Evolutionary conservation across 306 rosid genomes (phyloP).

Genomic region (Argentina anserina): DNA sequence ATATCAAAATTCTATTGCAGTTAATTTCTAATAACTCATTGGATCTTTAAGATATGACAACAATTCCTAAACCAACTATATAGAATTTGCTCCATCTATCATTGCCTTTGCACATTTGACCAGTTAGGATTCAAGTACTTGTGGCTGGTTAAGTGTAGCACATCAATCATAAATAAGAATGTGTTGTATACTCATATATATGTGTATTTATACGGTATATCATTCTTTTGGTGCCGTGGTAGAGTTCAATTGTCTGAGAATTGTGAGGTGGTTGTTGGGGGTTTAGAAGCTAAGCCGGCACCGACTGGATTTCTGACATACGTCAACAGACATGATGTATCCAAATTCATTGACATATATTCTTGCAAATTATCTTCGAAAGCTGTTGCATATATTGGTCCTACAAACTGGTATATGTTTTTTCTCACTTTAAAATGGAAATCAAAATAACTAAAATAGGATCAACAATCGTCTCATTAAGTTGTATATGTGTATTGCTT

Average conservation of each 20-base stretch:
- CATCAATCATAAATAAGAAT: background rate
- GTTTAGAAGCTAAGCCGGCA: slow-evolving; percentile 46
- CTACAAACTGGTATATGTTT: background rate
- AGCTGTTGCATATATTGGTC: slow-evolving; percentile 20
- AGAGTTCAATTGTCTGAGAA: slow-evolving; percentile 17
- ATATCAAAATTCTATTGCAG: too few relatives aligned
- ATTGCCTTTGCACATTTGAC: background rate
- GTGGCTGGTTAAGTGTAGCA: background rate
- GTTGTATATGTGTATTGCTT: background rate
- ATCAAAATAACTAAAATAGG: background rate
- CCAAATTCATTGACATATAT: slow-evolving; percentile 31
- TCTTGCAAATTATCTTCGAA: slow-evolving; percentile 16
- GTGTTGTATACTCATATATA: background rate
- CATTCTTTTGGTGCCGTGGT: slow-evolving; percentile 15
- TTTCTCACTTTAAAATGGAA: background rate
- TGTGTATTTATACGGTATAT: background rate
- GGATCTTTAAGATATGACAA: too few relatives aligned
- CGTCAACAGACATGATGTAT: slow-evolving; percentile 30
- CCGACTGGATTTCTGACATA: slow-evolving; percentile 45
- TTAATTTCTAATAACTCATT: too few relatives aligned
- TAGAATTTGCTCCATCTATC: background rate
- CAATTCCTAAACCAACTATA: background rate
- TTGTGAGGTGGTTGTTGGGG: background rate
- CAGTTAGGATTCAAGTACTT: background rate
- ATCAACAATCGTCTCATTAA: background rate